Base-by-base conservation (phyloP, 163 green algal genomes). In the Coccomyxa subellipsoidea region DNA sequence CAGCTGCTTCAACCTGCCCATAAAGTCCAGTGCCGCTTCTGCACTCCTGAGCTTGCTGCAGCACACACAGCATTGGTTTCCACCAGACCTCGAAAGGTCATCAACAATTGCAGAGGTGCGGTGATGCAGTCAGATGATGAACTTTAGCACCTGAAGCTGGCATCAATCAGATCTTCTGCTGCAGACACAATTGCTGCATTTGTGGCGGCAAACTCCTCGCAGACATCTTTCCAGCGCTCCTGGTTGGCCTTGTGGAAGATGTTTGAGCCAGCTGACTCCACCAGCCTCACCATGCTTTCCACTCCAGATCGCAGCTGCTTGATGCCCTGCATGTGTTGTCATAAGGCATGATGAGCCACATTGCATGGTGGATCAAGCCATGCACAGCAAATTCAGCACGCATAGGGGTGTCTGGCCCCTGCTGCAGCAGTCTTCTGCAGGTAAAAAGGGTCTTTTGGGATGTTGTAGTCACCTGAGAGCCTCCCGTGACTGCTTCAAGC, bases 401-500 rank as follows among this genome's bases (percentile, higher is more conserved):
- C n/a, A n/a, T n/a, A n/a, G n/a, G n/a, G n/a, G n/a, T n/a, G n/a
- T n/a, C n/a, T n/a, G n/a, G n/a, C n/a, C n/a, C n/a, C n/a, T n/a
- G n/a, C n/a, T n/a, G n/a, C n/a, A n/a, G n/a, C n/a, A n/a, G n/a
- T n/a, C n/a, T n/a, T n/a, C n/a, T n/a, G n/a, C n/a, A n/a, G n/a
- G n/a, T n/a, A n/a, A n/a, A n/a, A n/a, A n/a, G n/a, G n/a, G n/a
- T n/a, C n/a, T n/a, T n/a, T n/a, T n/a, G n/a, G n/a, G n/a, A n/a
- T n/a, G n/a, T n/a, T n/a, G n/a, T n/a, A n/a, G n/a, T n/a, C 35
- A 85, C 85, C 70, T 89, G 83, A 35, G 79, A 77, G 77, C 90
- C 82, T 84, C 94, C 94, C 76, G 93, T 98, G 37, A 98, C 93
- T 6, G 94, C 92, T 84, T 97, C 97, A 53, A 98, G 92, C 90